Base-by-base conservation (phyloP, 306 rosid genomes). In the Gynostemma pentaphyllum region DNA sequence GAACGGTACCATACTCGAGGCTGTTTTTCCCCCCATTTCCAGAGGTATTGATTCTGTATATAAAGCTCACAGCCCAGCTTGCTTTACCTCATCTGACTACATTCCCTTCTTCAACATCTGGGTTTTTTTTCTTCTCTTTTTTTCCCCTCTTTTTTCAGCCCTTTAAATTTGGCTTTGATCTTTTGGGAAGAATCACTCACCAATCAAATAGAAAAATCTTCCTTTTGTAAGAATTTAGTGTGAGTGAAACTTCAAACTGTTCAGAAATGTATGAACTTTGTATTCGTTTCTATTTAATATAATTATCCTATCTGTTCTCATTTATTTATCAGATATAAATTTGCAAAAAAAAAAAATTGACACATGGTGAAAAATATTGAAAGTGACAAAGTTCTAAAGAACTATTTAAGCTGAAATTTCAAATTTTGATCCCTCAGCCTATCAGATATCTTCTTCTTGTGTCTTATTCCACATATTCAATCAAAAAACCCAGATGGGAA, bases 51-150 rank as follows among this genome's bases (percentile, higher is more conserved):
- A 60, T 60, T 60, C 48, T 61, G 66, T 61, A 61, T 18, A 61
- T 61, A 61, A n/a, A 28, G 49, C 8, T 61, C 66, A 61, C 49
- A 40, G 49, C 66, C 66, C 64, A 22, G 16, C 19, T 59, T 59
- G 64, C 46, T 21, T 37, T 37, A 34, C 64, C 64, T 34, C 45
- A 32, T 56, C 63, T 34, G 45, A 32, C 64, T 56, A 36, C 64
- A 56, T 34, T 52, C 12, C 64, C 65, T 37, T 39, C 29, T 39
- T 34, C 39, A n/a, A n/a, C n/a, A n/a, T n/a, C n/a, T n/a, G n/a
- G n/a, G n/a, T n/a, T n/a, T n/a, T n/a, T n/a, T n/a, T n/a, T n/a
- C n/a, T 14, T 37, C 8, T 34, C 27, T 14, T 18, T 59, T 59
- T 36, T 1, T 23, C 66, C 44, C 66, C 4, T 21, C 37, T 6